Percentiles rank a stretch among this genome's conserved stretches.
Conservation (phyloP, 495 filamentous ascomycete species). For the Aspergillus wentii region DNA sequence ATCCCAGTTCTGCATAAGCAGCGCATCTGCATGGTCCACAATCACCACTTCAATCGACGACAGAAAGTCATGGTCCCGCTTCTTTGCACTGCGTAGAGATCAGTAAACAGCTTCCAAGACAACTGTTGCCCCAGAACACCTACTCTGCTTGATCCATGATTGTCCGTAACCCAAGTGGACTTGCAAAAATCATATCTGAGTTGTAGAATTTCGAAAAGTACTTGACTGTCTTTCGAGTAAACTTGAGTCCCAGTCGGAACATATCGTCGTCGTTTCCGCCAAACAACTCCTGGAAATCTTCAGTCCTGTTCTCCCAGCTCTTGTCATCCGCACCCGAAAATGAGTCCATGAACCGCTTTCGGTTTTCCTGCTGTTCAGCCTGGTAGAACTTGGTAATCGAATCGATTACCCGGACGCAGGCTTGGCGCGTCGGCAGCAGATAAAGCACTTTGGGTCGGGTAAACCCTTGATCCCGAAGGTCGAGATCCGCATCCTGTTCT, state of each 20-base stretch:
- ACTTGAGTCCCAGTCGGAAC: slow-evolving; percentile 90
- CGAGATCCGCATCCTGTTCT: slow-evolving; percentile 58
- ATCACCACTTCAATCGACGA: slow-evolving; percentile 87
- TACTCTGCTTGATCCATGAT: slow-evolving; percentile 71
- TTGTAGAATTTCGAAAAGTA: slow-evolving; percentile 95
- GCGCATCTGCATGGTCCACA: slow-evolving; percentile 86
- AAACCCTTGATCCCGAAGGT: slow-evolving; percentile 91
- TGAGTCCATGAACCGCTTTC: slow-evolving; percentile 80
- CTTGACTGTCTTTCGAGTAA: slow-evolving; percentile 91
- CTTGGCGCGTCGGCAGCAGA: slow-evolving; percentile 79
- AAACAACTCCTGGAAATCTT: slow-evolving; percentile 87
- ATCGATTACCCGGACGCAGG: slow-evolving; percentile 72
- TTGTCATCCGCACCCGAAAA: slow-evolving; percentile 64
- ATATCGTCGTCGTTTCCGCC: slow-evolving; percentile 93
- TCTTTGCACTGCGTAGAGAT: slow-evolving; percentile 51
- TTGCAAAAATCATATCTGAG: slow-evolving; percentile 90
- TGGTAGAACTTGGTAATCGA: slow-evolving; percentile 65
- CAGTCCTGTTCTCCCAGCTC: slow-evolving; percentile 66
- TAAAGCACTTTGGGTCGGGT: slow-evolving; percentile 90
- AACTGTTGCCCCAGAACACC: slow-evolving; percentile 6
- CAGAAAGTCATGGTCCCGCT: slow-evolving; percentile 85
- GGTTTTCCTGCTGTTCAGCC: slow-evolving; percentile 91
- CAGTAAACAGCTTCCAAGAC: neutral
- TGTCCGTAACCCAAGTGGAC: slow-evolving; percentile 82
- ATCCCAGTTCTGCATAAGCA: slow-evolving; percentile 98